phyloP scores from a whole-genome alignment of 176 grass and related monocot genomes.

The Aechmea fasciata region DNA sequence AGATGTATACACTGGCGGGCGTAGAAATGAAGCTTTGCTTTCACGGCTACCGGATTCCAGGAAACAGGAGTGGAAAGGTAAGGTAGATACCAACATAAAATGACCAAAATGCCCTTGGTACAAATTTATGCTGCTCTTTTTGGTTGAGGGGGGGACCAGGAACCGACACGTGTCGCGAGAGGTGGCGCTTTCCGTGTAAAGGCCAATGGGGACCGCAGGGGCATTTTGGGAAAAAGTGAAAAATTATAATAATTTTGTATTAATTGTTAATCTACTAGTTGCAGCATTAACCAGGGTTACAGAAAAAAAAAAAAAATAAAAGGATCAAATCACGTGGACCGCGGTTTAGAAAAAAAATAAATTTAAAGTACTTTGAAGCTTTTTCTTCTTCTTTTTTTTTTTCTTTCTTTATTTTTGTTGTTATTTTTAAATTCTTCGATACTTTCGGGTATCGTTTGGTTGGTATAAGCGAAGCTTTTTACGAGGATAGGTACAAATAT shows the following conservation, averaged over 20 bases:
- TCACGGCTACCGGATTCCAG: constrained; percentile 34
- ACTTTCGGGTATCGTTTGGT: too few relatives aligned
- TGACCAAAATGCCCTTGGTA: constrained; percentile 4
- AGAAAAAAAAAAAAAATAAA: background rate
- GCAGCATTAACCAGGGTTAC: background rate
- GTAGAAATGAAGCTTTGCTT: constrained; percentile 9
- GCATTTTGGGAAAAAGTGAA: background rate
- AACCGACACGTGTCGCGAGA: constrained; percentile 17
- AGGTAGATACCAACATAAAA: constrained; percentile 15
- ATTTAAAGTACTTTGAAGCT: too few relatives aligned
- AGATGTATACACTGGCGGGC: constrained; percentile 1
- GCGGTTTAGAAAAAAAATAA: too few relatives aligned
- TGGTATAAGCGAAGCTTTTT: too few relatives aligned
- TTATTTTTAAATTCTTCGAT: too few relatives aligned
- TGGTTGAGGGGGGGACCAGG: background rate
- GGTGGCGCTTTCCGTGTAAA: constrained; percentile 13
- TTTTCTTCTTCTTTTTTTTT: too few relatives aligned
- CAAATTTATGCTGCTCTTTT: background rate
- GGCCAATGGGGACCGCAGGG: background rate
- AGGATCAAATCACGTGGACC: too few relatives aligned
- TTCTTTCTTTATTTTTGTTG: too few relatives aligned
- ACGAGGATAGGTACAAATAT: too few relatives aligned
- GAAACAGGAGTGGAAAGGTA: constrained; percentile 17
- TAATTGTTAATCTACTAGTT: background rate
- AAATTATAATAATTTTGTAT: background rate